Base-by-base conservation (phyloP, 1,284 basidiomycete species). In the Cryptococcus depauperatus region DNA sequence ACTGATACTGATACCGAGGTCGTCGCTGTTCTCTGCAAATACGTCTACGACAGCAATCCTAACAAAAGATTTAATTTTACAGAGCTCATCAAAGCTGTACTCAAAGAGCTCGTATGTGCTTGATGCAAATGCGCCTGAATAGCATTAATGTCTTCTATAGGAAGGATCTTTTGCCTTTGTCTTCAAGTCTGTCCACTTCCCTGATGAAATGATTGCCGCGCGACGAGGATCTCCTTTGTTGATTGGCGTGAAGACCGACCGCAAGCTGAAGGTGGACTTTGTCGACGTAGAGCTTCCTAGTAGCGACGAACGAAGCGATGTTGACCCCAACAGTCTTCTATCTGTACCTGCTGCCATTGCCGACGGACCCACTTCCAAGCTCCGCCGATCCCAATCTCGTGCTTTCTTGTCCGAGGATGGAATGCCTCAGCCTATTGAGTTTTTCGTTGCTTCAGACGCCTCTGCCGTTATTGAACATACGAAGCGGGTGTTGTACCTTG, bases 151-250 rank as follows among this genome's bases (percentile, higher is more conserved):
- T 8, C n/a, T 18, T 25, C 18, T 27, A 22, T 54, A 74, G 73
- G 91, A 99, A 75, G 95, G 95, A 43, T 97, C 95, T 8, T 99
- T 98, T 64, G 95, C 95, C n/a, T 96, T 99, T 71, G 92, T 97
- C 60, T 97, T 98, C 86, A 98, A 96, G 76, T 96, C 92, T 14
- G 73, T 74, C 30, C 91, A 98, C 76, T 99, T 83, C 78, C 95
- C 95, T 41, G 89, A 93, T 61, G 89, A 98, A 73, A 80, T 95
- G 54, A 90, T 98, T 54, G 86, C 88, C 47, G 89, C 92, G 50
- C 88, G 92, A 61, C 88, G 95, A 63, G 95, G 95, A 63, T 98
- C 93, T 23, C 95, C 95, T 21, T 81, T 99, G 23, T 74, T 98
- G 47, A 84, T 98, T 64, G 95, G 95, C 76, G 93, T 99, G 70